These are phyloP conservation scores for Geopyxis carbonaria DNA, from an alignment of 495 filamentous ascomycete genomes.

Conservation along the genomic window DNA sequence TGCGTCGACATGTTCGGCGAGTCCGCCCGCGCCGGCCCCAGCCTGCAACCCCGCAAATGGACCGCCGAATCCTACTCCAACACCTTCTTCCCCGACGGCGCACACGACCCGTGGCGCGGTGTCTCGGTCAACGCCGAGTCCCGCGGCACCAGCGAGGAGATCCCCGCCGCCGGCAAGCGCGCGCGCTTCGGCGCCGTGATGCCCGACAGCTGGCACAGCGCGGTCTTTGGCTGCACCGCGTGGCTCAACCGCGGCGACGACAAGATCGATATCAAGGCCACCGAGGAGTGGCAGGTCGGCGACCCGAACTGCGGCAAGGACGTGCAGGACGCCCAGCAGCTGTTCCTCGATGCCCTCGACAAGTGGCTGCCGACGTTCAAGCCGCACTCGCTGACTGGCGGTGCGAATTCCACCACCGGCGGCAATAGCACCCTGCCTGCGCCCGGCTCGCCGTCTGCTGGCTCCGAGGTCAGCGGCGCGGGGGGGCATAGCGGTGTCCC, in stretches of 20 bases:
- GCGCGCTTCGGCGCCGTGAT: slow-evolving; percentile 13
- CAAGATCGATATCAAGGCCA: background rate
- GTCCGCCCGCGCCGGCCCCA: slow-evolving; percentile 10
- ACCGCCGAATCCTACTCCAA: slow-evolving; percentile 18
- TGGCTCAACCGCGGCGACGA: background rate
- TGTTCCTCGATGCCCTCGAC: slow-evolving; percentile 12
- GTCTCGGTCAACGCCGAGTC: slow-evolving; percentile 4
- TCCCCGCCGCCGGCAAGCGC: slow-evolving; percentile 8
- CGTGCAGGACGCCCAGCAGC: slow-evolving; percentile 10
- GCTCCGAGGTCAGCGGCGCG: too few relatives aligned
- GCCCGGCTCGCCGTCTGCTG: too few relatives aligned
- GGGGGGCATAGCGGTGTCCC: too few relatives aligned
- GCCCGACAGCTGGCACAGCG: background rate
- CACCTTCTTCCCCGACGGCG: slow-evolving; percentile 12
- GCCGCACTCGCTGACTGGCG: too few relatives aligned
- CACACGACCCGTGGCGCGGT: slow-evolving; percentile 15
- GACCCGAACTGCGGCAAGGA: background rate
- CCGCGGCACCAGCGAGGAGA: slow-evolving; percentile 3
- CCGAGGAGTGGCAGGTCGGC: too few relatives aligned
- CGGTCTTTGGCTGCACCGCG: background rate
- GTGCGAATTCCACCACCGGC: too few relatives aligned
- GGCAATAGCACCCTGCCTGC: too few relatives aligned
- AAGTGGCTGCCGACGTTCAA: slow-evolving; percentile 15
- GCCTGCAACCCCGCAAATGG: slow-evolving; percentile 3
- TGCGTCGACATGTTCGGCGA: slow-evolving; percentile 9